Evolutionary conservation across 2,329 filamentous ascomycete genomes (phyloP), one percentile per base, ranked within the genome.

Genomic region (Leptodontidium sp.): DNA sequence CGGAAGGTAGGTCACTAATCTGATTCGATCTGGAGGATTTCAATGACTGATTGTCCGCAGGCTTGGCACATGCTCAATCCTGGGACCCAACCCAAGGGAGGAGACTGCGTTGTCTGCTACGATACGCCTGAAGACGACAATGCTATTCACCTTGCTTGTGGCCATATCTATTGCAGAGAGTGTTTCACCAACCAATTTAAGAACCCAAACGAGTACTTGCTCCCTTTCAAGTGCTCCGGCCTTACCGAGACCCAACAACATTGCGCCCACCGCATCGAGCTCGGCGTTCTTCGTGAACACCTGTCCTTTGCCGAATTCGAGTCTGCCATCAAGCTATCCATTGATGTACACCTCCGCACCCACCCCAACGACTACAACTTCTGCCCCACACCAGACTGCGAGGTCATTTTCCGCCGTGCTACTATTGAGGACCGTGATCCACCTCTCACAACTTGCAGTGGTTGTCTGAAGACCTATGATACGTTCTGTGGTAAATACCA

Each of bases 311-410:
- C 68, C 15, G 68, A 71, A 47, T 79, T 83, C 17, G 81, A 84
- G 50, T 72, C 74, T 15, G n/a, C 83, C 2, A 76, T 83, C 4
- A 68, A 79, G n/a, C 70, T 72, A 1, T 81, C 81, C 0, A 81
- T 83, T 64, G 66, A 71, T 2, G 73, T 77, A 0, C 78, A 83
- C 67, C 69, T 83, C 45, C 76, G 75, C 5, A 76, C 69, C 4
- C 75, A 78, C 38, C 78, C 32, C 2, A 29, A 38, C 9, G 32
- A 38, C 15, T 47, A 12, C 45, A 12, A 6, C 11, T 47, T 79
- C 69, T 85, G 84, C 64, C 80, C 82, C 1, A 82, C 81, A 0
- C 78, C 82, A 0, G 81, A 83, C 70, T 86, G 83, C 66, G 75
- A 71, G 6, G 78, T 79, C 21, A 72, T 84, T 11, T 85, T 85